Percentiles rank a stretch among this genome's conserved stretches.
Evolutionary conservation across 768 basidiomycete genomes (phyloP).

Genomic region (Boletus barrowsii): DNA sequence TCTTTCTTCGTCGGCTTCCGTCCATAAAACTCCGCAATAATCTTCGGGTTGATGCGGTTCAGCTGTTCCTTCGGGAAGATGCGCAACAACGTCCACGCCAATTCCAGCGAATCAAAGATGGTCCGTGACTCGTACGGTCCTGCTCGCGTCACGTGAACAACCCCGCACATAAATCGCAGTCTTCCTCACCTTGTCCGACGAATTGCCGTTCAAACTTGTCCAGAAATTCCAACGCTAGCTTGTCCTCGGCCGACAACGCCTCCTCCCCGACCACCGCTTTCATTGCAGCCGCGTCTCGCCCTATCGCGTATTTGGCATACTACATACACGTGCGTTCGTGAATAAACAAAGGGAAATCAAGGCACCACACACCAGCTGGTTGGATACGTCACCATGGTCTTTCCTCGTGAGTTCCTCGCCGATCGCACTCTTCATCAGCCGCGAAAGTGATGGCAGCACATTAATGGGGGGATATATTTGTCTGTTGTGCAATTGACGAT

Average conservation of each 20-base stretch:
- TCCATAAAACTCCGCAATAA: conserved; percentile 89
- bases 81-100: conserved; percentile 94
- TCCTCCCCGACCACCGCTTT: conserved; percentile 99
- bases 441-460: conserved; percentile 96
- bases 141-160: conserved; percentile 28
- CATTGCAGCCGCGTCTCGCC: conserved; percentile 96
- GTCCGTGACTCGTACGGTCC: conserved; percentile 93
- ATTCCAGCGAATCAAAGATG: conserved; percentile 95
- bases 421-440: conserved; percentile 99
- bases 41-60: conserved; percentile 97
- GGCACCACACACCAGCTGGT: conserved; percentile 77
- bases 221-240: conserved; percentile 94
- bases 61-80: conserved; percentile 99
- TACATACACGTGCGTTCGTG: conserved; percentile 39
- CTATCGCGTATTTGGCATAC: conserved; percentile 99
- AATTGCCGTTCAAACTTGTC: conserved; percentile 98
- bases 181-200: conserved; percentile 81
- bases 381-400: conserved; percentile 99
- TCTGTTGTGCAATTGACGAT: conserved; percentile 93
- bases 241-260: conserved; percentile 91
- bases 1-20: conserved; percentile 71
- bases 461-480: conserved; percentile 99
- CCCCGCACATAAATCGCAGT: not conserved
- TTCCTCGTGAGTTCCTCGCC: conserved; percentile 96
- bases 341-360: conserved; percentile 19